A percentile compares a stretch with the other conserved stretches of the same genome.
phyloP scores from a whole-genome alignment of 306 rosid genomes.

The Macrotyloma uniflorum region DNA sequence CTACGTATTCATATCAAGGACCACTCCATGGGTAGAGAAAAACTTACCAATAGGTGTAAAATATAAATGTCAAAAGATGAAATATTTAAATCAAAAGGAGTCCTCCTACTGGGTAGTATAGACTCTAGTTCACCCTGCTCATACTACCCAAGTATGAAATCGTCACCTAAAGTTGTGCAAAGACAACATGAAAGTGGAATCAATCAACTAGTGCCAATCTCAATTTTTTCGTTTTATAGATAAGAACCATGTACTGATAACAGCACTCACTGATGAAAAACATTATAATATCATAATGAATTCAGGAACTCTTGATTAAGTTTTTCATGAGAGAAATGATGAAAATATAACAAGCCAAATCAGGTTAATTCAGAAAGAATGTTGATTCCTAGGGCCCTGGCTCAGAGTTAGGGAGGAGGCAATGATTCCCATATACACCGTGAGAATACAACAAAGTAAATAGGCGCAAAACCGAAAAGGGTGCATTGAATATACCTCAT shows the following conservation, averaged over 20 bases:
- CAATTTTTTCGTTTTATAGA: background rate
- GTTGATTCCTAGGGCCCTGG: background rate
- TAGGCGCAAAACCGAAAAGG: background rate
- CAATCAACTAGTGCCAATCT: background rate
- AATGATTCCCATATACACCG: background rate
- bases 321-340: background rate
- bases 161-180: background rate
- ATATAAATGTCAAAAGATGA: background rate
- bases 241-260: background rate
- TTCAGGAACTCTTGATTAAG: background rate
- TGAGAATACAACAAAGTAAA: background rate
- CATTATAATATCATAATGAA: background rate
- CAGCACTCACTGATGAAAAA: background rate
- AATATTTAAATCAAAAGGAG: background rate
- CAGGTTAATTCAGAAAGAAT: background rate
- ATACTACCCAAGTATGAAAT: background rate
- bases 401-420: background rate
- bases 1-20: conserved; percentile 13
- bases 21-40: background rate
- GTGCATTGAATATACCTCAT: conserved; percentile 63
- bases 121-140: background rate
- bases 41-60: background rate
- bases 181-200: conserved; percentile 1
- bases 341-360: conserved; percentile 16
- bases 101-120: background rate